Conservation (phyloP, 1,139 yeast genomes). For the Geotrichum carabidarum region DNA sequence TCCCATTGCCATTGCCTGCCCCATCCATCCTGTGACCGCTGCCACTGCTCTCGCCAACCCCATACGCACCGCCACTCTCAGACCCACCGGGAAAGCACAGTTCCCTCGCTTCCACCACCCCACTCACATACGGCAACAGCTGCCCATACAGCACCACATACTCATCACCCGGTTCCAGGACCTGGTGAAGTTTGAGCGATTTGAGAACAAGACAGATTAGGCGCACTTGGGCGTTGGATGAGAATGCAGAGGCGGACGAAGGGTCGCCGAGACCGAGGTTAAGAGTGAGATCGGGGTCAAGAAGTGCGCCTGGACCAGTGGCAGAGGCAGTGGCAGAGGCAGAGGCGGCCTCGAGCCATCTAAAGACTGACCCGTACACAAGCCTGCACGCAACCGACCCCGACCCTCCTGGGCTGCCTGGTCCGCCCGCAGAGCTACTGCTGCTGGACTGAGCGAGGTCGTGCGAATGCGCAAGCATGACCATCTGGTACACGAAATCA, state of each 20-base stretch:
- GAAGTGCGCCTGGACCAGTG: not conserved
- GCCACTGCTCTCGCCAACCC: not conserved
- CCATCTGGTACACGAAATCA: conserved; percentile 12
- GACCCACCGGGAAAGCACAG: conserved; percentile 21
- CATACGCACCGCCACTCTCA: not conserved
- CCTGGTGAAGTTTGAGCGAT: conserved; percentile 22
- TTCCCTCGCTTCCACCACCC: conserved; percentile 27
- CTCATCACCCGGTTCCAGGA: conserved; percentile 24
- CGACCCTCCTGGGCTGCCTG: too few species aligned
- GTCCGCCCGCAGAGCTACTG: too few species aligned
- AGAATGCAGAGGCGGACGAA: not conserved
- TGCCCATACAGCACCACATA: conserved; percentile 27
- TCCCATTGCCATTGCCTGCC: not conserved
- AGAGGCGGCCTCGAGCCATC: conserved; percentile 13
- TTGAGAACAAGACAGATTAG: conserved; percentile 26
- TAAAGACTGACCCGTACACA: conserved; percentile 10
- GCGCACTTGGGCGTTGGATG: conserved; percentile 18
- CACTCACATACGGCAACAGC: conserved; percentile 29
- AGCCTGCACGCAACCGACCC: not conserved
- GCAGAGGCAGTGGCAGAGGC: too few species aligned
- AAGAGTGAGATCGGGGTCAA: too few species aligned
- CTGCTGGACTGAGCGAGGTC: too few species aligned
- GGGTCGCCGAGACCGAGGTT: too few species aligned
- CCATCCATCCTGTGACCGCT: not conserved
- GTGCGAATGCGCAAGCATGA: not conserved